These are phyloP conservation scores for Papiliotrema nemorosa DNA, from an alignment of 1,284 basidiomycete genomes.

Conservation along the genomic window DNA sequence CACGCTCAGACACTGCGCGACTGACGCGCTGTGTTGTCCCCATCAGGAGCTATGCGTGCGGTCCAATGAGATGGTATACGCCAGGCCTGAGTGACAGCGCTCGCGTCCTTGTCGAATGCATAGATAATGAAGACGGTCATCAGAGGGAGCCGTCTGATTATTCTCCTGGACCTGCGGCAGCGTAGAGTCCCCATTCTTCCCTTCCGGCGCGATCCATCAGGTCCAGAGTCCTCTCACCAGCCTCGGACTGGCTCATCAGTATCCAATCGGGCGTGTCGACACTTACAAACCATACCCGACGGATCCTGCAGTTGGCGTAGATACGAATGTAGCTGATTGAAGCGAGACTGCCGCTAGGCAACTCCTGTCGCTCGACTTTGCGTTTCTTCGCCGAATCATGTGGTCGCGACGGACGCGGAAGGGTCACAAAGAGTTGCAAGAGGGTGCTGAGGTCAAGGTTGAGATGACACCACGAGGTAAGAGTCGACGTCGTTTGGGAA, in stretches of 20 bases:
- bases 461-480: constrained; percentile 71
- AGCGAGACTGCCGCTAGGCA: constrained; percentile 61
- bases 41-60: too few relatives aligned
- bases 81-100: too few relatives aligned
- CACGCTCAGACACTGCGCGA: too few relatives aligned
- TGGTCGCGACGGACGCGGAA: constrained; percentile 12
- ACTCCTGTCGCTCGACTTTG: constrained; percentile 8
- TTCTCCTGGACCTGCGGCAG: constrained; percentile 16
- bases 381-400: constrained; percentile 10
- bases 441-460: constrained; percentile 60
- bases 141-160: neutral
- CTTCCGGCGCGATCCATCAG: constrained; percentile 16
- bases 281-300: constrained; percentile 68
- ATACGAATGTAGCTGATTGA: constrained; percentile 68
- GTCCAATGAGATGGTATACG: too few relatives aligned
- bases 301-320: constrained; percentile 73
- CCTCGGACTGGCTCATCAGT: constrained; percentile 38
- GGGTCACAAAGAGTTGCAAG: constrained; percentile 61
- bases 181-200: constrained; percentile 34
- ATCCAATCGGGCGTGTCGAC: neutral
- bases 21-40: too few relatives aligned
- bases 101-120: too few relatives aligned
- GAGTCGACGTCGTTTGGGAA: constrained; percentile 51
- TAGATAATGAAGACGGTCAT: neutral
- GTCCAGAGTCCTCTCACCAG: constrained; percentile 35